Base-by-base conservation (phyloP, 768 basidiomycete species). In the Pseudohyphozyma bogoriensis region DNA sequence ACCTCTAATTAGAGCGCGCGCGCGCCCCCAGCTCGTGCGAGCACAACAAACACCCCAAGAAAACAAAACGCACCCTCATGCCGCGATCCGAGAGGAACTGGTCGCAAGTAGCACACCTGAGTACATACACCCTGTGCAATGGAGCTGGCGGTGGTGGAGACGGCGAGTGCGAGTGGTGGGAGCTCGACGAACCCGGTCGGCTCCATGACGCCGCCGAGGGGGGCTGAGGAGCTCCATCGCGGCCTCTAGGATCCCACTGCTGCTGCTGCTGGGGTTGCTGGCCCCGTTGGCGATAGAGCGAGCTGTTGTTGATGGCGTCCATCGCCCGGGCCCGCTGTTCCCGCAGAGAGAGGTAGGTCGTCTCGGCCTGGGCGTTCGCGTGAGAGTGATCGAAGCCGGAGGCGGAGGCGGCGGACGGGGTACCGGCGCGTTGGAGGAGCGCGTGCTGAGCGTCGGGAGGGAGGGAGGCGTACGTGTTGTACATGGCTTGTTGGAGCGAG, bases 21-120 rank as follows among this genome's bases (percentile, higher is more conserved):
- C 8, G 13, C 44, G 11, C 11, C 44, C 13, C 10, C 44, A 11
- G n/a, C 44, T 24, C 44, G 13, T 8, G 22, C 11, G 24, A n/a
- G 44, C 22, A 18, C 13, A n/a, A 24, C 32, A 47, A 29, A 45
- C 32, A 51, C 39, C 28, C 29, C 13, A 29, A 35, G 37, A 20
- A 40, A 40, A 20, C 55, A 53, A 18, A 26, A 68, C 79, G 72
- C 67, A 82, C 86, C 79, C 86, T 85, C 87, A 89, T 89, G 58
- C 83, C 87, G 31, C 87, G 80, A 72, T 89, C 88, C 20, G 87
- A 86, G 51, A 89, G 74, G 70, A 89, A 89, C 24, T 78, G 80
- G 33, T 78, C 77, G 71, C 88, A 89, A 10, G 81, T 77, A 65
- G 78, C 82, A 74, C 88, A 90, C 71, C 86, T 83, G 55, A 90